Percentiles rank a stretch among this genome's conserved stretches.
phyloP scores from a whole-genome alignment of 2,329 filamentous ascomycete genomes.

The Colletotrichum incanum region DNA sequence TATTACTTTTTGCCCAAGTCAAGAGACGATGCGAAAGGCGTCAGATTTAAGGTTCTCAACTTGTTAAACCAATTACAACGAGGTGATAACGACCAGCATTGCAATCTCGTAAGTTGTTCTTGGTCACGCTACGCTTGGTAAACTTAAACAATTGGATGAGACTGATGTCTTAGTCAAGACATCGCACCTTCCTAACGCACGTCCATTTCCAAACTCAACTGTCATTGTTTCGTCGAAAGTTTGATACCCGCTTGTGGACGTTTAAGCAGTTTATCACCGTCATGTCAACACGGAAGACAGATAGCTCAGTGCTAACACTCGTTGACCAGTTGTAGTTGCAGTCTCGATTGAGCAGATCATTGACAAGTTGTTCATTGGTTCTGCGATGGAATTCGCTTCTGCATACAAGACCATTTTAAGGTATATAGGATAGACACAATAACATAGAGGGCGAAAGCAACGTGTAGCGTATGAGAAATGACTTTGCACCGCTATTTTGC shows the following conservation, averaged over 20 bases:
- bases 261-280: neutral
- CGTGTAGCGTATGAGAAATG: neutral
- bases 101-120: neutral
- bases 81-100: neutral
- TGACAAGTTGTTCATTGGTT: too few relatives aligned
- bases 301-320: neutral
- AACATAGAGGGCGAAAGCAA: neutral
- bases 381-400: neutral
- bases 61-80: too few relatives aligned
- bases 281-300: too few relatives aligned
- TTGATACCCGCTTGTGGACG: neutral
- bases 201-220: neutral
- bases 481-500: neutral
- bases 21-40: too few relatives aligned
- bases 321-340: neutral
- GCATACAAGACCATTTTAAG: neutral
- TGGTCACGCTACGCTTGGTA: neutral
- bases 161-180: neutral
- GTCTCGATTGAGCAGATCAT: neutral
- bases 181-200: neutral
- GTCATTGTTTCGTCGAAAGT: constrained; percentile 3
- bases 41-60: too few relatives aligned
- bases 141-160: neutral
- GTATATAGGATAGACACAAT: too few relatives aligned
- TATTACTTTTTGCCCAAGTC: too few relatives aligned